Conservation (phyloP, 2,329 filamentous ascomycete species). For the Cordyceps javanica region DNA sequence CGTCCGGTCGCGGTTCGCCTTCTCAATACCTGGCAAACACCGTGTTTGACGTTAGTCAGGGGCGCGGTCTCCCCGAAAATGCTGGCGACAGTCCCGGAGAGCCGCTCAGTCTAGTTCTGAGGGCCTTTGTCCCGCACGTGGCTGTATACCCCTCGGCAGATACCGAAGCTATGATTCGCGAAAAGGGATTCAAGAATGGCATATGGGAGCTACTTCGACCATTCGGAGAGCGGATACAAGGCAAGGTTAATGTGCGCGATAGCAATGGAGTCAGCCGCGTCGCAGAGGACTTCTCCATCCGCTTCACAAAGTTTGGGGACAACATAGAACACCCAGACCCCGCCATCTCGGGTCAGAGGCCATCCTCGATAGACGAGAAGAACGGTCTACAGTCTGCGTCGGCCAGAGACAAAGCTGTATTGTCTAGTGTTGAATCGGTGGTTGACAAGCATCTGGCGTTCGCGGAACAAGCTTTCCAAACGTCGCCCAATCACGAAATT, state of each 20-base stretch:
- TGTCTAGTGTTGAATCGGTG: slow-evolving; percentile 70
- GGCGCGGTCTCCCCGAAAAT: slow-evolving; percentile 38
- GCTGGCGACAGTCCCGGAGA: slow-evolving; percentile 43
- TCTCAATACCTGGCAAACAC: slow-evolving; percentile 53
- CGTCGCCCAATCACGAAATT: slow-evolving; percentile 28
- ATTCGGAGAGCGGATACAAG: slow-evolving; percentile 81
- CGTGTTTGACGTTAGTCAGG: slow-evolving; percentile 44
- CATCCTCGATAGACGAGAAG: slow-evolving; percentile 37
- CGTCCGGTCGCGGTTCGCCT: slow-evolving; percentile 53
- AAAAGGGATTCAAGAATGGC: slow-evolving; percentile 79
- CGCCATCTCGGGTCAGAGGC: slow-evolving; percentile 21
- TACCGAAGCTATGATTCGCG: slow-evolving; percentile 69
- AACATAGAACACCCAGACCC: slow-evolving; percentile 47
- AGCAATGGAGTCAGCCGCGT: slow-evolving; percentile 76
- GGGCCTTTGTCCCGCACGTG: slow-evolving; percentile 83
- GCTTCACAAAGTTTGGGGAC: slow-evolving; percentile 69
- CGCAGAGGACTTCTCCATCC: slow-evolving; percentile 85
- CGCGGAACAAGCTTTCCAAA: slow-evolving; percentile 55
- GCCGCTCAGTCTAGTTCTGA: slow-evolving; percentile 63
- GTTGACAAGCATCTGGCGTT: slow-evolving; percentile 74
- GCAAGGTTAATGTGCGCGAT: slow-evolving; percentile 85
- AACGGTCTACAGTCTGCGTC: slow-evolving; percentile 23
- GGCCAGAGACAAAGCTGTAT: slow-evolving; percentile 24
- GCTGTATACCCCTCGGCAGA: slow-evolving; percentile 82
- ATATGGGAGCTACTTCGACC: slow-evolving; percentile 82